Evolutionary conservation across 139 green algal species (phyloP).

Genomic region (Chlorella sp.): DNA sequence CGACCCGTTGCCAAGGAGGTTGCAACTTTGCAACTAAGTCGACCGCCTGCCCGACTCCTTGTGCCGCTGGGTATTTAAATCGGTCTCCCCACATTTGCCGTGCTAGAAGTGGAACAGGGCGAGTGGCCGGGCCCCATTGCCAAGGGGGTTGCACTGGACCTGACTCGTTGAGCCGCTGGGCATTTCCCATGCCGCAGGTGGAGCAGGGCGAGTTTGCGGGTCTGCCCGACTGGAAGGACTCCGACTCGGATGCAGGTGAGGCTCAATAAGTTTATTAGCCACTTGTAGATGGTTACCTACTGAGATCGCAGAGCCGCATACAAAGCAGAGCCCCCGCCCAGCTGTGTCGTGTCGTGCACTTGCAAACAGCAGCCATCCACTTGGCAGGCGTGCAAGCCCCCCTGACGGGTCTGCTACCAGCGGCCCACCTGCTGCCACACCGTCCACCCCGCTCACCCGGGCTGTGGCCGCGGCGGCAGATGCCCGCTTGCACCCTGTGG

Average conservation of each 20-base stretch:
- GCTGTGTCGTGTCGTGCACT: too few relatives aligned
- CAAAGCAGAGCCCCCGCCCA: too few relatives aligned
- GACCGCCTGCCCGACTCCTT: background rate
- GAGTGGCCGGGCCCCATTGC: background rate
- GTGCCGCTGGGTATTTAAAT: background rate
- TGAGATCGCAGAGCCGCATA: too few relatives aligned
- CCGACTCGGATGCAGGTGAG: constrained; percentile 19
- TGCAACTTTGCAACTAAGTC: background rate
- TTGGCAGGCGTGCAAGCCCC: background rate
- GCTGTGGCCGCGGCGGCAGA: too few relatives aligned
- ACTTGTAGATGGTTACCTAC: too few relatives aligned
- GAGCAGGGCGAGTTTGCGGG: constrained; percentile 34
- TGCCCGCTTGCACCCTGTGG: too few relatives aligned
- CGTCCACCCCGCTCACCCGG: too few relatives aligned
- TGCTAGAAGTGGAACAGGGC: background rate
- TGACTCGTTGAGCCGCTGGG: background rate
- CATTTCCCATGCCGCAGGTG: background rate
- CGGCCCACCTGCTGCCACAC: too few relatives aligned
- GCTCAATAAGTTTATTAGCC: too few relatives aligned
- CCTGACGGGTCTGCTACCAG: background rate
- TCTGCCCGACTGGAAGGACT: constrained; percentile 15
- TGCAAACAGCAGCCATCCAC: background rate
- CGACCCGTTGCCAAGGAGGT: background rate
- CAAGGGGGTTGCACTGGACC: background rate
- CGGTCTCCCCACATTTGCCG: background rate